Evolutionary conservation across 306 rosid species (phyloP).

Genomic region (Biancaea sappan): DNA sequence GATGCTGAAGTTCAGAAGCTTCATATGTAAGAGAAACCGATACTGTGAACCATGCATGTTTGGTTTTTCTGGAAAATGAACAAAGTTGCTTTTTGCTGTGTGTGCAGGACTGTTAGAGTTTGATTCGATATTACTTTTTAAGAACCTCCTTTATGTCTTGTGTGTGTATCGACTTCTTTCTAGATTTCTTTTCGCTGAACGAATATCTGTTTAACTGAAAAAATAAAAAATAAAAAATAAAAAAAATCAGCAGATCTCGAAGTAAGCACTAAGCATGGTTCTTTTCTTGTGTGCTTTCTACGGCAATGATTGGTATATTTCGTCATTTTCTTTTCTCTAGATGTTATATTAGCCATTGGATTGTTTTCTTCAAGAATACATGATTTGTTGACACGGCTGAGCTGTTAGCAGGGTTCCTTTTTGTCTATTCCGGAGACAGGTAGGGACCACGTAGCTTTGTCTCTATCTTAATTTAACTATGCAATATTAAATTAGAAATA

Average conservation of each 20-base stretch:
- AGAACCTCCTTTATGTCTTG: neutral
- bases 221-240: neutral
- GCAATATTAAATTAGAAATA: neutral
- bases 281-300: conserved; percentile 21
- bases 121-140: neutral
- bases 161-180: neutral
- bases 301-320: neutral
- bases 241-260: conserved; percentile 7
- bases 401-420: conserved; percentile 44
- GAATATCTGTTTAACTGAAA: neutral
- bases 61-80: neutral
- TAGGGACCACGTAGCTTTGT: conserved; percentile 23
- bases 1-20: neutral
- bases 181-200: too few species aligned
- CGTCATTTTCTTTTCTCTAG: neutral
- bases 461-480: conserved; percentile 26
- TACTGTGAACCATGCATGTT: neutral
- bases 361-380: conserved; percentile 19
- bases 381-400: conserved; percentile 32
- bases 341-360: neutral
- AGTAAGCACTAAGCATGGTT: neutral
- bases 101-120: neutral
- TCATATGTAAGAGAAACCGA: neutral
- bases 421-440: conserved; percentile 40
- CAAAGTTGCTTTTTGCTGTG: neutral